Conservation (phyloP, 73 alveolate genomes). For the Strombidium stylifer region DNA sequence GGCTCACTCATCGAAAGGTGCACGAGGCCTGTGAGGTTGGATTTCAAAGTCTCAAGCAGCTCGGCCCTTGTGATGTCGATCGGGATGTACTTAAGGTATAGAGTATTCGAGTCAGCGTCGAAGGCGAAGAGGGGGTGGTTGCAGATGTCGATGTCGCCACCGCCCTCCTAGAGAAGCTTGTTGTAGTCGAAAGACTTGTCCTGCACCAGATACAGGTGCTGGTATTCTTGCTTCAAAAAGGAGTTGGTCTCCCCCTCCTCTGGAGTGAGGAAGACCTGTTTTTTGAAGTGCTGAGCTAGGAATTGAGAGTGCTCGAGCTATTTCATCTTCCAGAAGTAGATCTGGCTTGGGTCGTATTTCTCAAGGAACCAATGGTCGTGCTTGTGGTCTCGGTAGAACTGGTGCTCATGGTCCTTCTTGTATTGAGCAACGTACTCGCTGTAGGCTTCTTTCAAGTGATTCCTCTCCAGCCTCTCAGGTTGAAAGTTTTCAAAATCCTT, state of each 20-base stretch:
- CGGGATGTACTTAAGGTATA: constrained; percentile 73
- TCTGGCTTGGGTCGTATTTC: constrained; percentile 79
- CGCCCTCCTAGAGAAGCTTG: constrained; percentile 1
- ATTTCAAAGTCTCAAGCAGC: constrained; percentile 62
- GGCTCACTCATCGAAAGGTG: constrained; percentile 91
- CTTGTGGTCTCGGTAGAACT: constrained; percentile 74
- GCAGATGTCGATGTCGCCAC: constrained; percentile 37
- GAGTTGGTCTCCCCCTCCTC: constrained; percentile 24
- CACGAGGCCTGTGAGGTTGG: constrained; percentile 81
- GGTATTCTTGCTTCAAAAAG: too few relatives aligned
- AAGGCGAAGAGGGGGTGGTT: constrained; percentile 79
- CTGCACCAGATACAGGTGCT: constrained; percentile 19
- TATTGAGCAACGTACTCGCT: constrained; percentile 77
- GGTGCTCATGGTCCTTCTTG: constrained; percentile 75
- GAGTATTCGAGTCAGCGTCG: constrained; percentile 72
- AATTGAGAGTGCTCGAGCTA: constrained; percentile 60
- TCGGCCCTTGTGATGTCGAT: constrained; percentile 78
- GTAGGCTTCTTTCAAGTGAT: constrained; percentile 71
- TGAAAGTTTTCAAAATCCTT: constrained; percentile 66
- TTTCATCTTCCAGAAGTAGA: constrained; percentile 69
- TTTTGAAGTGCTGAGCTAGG: constrained; percentile 61
- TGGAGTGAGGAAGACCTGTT: constrained; percentile 27
- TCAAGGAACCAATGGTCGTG: constrained; percentile 93
- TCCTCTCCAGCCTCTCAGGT: constrained; percentile 63
- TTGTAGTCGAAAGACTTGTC: constrained; percentile 29